These are phyloP conservation scores for Euphorbia schlechtendalii DNA, from an alignment of 441 rosid species.

Conservation along the genomic window DNA sequence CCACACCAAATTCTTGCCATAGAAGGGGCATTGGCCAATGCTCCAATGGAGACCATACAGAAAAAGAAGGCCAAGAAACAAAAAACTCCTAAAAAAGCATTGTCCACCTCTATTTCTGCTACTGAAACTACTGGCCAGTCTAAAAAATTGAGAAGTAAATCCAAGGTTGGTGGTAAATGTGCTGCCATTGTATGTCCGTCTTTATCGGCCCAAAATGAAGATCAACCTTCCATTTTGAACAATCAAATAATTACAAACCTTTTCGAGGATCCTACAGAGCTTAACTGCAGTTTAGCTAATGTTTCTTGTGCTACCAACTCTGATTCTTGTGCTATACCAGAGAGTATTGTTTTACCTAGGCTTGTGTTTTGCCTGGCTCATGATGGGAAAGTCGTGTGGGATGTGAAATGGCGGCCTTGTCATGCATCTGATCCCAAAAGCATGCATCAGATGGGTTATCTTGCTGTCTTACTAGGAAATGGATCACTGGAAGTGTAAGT, in stretches of 20 bases:
- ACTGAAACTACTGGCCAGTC: conserved; percentile 25
- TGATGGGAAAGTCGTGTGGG: conserved; percentile 92
- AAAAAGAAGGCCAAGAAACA: conserved; percentile 21
- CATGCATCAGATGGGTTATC: conserved; percentile 74
- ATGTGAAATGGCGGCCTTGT: conserved; percentile 78
- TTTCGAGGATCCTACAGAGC: conserved; percentile 14
- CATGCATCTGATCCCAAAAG: conserved; percentile 32
- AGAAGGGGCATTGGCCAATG: conserved; percentile 29
- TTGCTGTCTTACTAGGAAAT: conserved; percentile 83
- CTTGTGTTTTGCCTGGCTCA: conserved; percentile 78
- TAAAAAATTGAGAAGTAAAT: conserved; percentile 30
- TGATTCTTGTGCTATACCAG: conserved; percentile 28
- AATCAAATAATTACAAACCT: conserved; percentile 18
- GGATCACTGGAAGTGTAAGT: conserved; percentile 95
- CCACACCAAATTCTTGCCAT: conserved; percentile 28
- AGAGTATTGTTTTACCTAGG: conserved; percentile 59
- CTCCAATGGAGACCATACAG: conserved; percentile 24
- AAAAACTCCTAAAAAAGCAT: conserved; percentile 15
- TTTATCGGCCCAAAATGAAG: conserved; percentile 28
- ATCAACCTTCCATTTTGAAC: conserved; percentile 24
- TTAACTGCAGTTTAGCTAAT: conserved; percentile 21
- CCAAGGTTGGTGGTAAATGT: conserved; percentile 19
- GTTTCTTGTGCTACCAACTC: conserved; percentile 20
- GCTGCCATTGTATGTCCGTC: conserved; percentile 22
- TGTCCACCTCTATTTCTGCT: conserved; percentile 25